Percentiles rank a stretch among this genome's conserved stretches.
These are phyloP conservation scores for Aureobasidium namibiae DNA, from an alignment of 2,329 filamentous ascomycete species.

Conservation along the genomic window DNA sequence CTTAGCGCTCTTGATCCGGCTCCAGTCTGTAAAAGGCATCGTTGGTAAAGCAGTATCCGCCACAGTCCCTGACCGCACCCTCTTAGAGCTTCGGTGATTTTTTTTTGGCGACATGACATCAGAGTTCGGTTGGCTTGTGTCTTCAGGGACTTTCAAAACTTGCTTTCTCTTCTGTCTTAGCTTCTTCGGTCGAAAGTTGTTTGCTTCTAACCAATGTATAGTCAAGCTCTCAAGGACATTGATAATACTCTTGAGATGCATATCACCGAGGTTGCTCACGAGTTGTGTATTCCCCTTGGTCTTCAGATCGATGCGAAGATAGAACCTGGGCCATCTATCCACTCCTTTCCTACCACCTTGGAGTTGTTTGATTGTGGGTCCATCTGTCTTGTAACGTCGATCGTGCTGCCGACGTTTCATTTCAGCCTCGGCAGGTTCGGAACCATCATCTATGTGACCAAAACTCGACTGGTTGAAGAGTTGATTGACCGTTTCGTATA, in stretches of 20 bases:
- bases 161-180: slow-evolving; percentile 12
- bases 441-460: slow-evolving; percentile 48
- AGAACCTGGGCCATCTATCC: slow-evolving; percentile 86
- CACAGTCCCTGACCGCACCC: too few species aligned
- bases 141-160: background rate
- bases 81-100: background rate
- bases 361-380: slow-evolving; percentile 44
- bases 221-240: slow-evolving; percentile 62
- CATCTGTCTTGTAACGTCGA: slow-evolving; percentile 37
- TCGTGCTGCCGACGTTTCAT: slow-evolving; percentile 30
- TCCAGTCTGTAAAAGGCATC: slow-evolving; percentile 30
- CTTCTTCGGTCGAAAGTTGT: slow-evolving; percentile 55
- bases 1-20: slow-evolving; percentile 36
- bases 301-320: slow-evolving; percentile 54
- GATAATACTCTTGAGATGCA: slow-evolving; percentile 44
- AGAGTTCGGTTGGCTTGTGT: background rate
- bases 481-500: slow-evolving; percentile 73
- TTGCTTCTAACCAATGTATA: slow-evolving; percentile 64
- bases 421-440: slow-evolving; percentile 29
- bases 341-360: slow-evolving; percentile 54
- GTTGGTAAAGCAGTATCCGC: background rate
- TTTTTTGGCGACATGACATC: background rate
- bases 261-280: background rate
- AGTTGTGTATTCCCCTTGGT: background rate
- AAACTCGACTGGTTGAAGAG: slow-evolving; percentile 72